Evolutionary conservation across 805 yeast genomes (phyloP), one percentile per base, ranked within the genome.

Genomic region (Candida nitratophila): DNA sequence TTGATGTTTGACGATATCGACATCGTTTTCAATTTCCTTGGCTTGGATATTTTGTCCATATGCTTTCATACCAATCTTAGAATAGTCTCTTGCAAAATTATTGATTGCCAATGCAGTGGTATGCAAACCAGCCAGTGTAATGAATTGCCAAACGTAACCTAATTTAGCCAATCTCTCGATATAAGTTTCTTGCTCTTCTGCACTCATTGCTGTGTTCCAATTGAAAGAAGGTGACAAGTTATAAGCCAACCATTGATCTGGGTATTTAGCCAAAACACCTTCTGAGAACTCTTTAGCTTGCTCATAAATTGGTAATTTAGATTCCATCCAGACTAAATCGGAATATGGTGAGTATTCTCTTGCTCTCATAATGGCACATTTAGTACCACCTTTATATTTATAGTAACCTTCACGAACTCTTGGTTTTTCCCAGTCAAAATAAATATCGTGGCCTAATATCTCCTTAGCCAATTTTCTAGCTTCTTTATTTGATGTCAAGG

Each of bases 241-340:
- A 75, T 91, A 91, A 43, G 97, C 95, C 55, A 91, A 76, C 98
- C 97, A 90, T 69, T 91, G 90, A 52, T 86, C 76, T 54, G 98
- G 98, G 69, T 65, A 85, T 47, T 72, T 73, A 30, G 79, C 76
- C 63, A 82, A 78, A 52, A 91, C 95, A 60, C 98, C 97, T 39
- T 81, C 85, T 45, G 98, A 93, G 61, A 91, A 91, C 70, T 88
- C 96, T 68, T 81, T 79, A 51, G 97, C 98, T 72, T 91, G 98
- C 48, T 73, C 76, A 69, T 77, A 90, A 67, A 89, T 96, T 54
- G 98, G 98, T 55, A 86, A 77, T 66, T 90, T 90, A 47, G 96
- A 83, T 74, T 91, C 98, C 97, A 91, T 90, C 98, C 98, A 91
- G 56, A 90, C 82, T 71, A 91, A 74, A 68, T 90, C 98, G 37